A percentile compares a stretch with the other conserved stretches of the same genome.
phyloP scores from a whole-genome alignment of 306 rosid genomes.

The Sesbania bispinosa region DNA sequence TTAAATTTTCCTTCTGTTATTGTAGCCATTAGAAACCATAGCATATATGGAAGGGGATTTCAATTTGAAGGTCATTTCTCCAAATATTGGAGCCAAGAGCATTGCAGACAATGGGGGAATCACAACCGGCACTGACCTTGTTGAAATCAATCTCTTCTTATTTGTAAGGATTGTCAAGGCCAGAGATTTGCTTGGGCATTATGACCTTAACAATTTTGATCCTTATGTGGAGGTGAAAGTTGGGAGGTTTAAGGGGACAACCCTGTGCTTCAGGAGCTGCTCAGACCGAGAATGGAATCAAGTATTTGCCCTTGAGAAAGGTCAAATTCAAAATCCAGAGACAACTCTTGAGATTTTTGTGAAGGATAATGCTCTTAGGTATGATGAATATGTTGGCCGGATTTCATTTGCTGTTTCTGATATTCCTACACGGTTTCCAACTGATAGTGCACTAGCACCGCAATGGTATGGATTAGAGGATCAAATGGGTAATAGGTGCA shows the following conservation, averaged over 20 bases:
- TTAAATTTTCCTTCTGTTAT: background rate
- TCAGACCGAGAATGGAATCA: constrained; percentile 36
- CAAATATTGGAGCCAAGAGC: constrained; percentile 15
- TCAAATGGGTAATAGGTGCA: background rate
- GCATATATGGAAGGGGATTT: constrained; percentile 7
- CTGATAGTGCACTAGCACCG: constrained; percentile 29
- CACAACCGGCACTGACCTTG: constrained; percentile 23
- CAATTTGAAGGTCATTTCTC: constrained; percentile 29
- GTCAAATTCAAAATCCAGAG: constrained; percentile 4
- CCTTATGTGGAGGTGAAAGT: constrained; percentile 33
- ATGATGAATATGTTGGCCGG: background rate
- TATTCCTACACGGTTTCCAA: constrained; percentile 25
- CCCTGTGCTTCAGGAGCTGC: background rate
- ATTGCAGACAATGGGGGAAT: constrained; percentile 10
- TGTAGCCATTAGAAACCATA: constrained; percentile 7
- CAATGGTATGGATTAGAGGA: constrained; percentile 24
- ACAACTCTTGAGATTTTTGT: constrained; percentile 19
- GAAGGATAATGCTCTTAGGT: background rate
- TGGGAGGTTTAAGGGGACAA: constrained; percentile 18
- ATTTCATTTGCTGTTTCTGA: constrained; percentile 14
- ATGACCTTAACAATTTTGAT: background rate
- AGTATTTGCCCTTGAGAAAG: constrained; percentile 34
- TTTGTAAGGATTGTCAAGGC: constrained; percentile 37
- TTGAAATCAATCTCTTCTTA: constrained; percentile 29
- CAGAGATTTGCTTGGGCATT: background rate